These are phyloP conservation scores for Diospyros kaki DNA, from an alignment of 148 eudicot genomes.

Conservation along the genomic window DNA sequence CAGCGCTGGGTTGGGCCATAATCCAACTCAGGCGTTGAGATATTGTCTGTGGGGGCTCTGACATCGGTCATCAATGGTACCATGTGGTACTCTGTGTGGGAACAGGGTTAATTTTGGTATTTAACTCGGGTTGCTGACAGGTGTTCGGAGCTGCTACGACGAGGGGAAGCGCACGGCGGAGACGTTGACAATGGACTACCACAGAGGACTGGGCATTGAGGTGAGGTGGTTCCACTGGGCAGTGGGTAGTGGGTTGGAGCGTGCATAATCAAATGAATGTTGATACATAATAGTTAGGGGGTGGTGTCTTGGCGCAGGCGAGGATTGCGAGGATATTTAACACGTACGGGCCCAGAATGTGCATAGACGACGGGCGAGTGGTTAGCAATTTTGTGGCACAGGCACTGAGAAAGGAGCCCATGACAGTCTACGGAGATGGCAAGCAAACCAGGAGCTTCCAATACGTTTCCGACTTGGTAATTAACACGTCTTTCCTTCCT, in stretches of 20 bases:
- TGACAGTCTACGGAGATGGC: conserved; percentile 96
- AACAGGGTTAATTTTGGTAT: not conserved
- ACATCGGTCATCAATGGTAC: too few species aligned
- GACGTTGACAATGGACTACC: conserved; percentile 58
- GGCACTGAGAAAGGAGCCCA: conserved; percentile 87
- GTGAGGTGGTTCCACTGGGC: conserved; percentile 5
- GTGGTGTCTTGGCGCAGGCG: conserved; percentile 23
- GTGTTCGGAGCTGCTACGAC: conserved; percentile 64
- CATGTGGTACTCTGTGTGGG: not conserved
- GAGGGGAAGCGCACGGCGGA: conserved; percentile 62
- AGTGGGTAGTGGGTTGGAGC: not conserved
- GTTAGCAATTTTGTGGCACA: conserved; percentile 76
- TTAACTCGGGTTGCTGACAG: conserved; percentile 14
- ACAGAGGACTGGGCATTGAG: conserved; percentile 52
- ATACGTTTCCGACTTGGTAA: conserved; percentile 88
- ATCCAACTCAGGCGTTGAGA: too few species aligned
- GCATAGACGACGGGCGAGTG: conserved; percentile 63
- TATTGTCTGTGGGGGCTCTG: too few species aligned
- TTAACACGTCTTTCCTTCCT: too few species aligned
- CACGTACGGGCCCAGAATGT: conserved; percentile 64
- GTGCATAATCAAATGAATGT: too few species aligned
- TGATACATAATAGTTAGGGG: too few species aligned
- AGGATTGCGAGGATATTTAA: conserved; percentile 61
- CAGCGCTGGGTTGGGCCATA: too few species aligned
- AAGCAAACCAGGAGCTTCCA: conserved; percentile 97